phyloP scores from a whole-genome alignment of 352 stramenopile species.

The Globisporangium nodosum region DNA sequence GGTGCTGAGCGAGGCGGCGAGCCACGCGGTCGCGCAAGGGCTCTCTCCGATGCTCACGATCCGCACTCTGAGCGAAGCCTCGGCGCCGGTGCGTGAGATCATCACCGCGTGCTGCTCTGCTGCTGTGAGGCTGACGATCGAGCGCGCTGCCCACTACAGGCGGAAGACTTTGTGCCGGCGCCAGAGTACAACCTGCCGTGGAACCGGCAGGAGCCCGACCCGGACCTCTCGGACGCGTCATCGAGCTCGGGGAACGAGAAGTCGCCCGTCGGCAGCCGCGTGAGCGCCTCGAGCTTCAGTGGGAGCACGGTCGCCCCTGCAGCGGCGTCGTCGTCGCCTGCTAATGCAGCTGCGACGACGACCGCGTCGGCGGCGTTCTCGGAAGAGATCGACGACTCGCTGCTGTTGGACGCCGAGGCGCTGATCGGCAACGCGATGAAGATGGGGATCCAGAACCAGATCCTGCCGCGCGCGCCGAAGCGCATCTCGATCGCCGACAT shows the following conservation, averaged over 20 bases:
- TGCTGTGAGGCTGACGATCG: constrained; percentile 6
- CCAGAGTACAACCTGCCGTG: constrained; percentile 52
- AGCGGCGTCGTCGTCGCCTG: no score
- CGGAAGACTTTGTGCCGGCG: constrained; percentile 11
- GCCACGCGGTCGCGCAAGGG: constrained; percentile 38
- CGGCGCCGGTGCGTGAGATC: constrained; percentile 22
- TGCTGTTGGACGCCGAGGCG: constrained; percentile 61
- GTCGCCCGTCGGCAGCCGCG: constrained; percentile 4
- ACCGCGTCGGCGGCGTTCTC: not conserved
- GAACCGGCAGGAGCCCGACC: constrained; percentile 35
- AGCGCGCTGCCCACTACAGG: constrained; percentile 10
- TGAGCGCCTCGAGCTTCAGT: constrained; percentile 6
- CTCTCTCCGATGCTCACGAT: constrained; percentile 66
- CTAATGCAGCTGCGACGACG: not conserved
- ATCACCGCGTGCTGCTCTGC: no score
- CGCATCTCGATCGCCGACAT: constrained; percentile 67
- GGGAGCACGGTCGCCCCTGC: no score
- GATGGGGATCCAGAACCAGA: constrained; percentile 62
- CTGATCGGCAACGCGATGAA: constrained; percentile 68
- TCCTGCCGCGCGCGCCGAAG: constrained; percentile 40
- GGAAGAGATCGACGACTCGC: constrained; percentile 40
- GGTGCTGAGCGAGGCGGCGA: constrained; percentile 37
- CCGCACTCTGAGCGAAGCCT: constrained; percentile 45
- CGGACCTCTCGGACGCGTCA: constrained; percentile 13
- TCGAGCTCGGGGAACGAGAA: constrained; percentile 9